A percentile compares a stretch with the other conserved stretches of the same genome.
Evolutionary conservation across 441 rosid genomes (phyloP).

Genomic region (Jatropha podagrica): DNA sequence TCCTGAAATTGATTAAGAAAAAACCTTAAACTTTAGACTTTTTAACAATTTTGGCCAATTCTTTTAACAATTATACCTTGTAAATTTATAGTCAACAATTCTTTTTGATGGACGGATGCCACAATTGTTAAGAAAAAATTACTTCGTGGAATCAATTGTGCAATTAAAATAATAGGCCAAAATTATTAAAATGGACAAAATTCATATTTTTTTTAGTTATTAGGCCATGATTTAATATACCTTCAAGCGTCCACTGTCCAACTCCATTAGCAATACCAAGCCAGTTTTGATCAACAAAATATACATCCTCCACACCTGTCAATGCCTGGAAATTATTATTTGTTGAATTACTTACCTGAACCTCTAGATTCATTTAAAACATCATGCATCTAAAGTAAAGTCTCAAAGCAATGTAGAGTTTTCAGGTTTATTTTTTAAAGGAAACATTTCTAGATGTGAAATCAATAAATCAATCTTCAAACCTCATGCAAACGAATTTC

Average conservation of each 20-base stretch:
- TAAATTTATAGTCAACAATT: too few relatives aligned
- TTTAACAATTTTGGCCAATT: too few relatives aligned
- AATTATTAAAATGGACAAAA: too few relatives aligned
- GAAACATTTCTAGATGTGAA: constrained; percentile 1
- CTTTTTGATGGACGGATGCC: too few relatives aligned
- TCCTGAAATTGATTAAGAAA: too few relatives aligned
- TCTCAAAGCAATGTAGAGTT: background rate
- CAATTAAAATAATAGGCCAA: too few relatives aligned
- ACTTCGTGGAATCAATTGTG: too few relatives aligned
- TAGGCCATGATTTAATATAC: constrained; percentile 29
- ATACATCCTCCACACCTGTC: constrained; percentile 85
- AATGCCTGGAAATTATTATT: constrained; percentile 84
- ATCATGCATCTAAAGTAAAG: constrained; percentile 2
- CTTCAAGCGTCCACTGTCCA: constrained; percentile 77
- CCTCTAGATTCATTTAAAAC: constrained; percentile 21
- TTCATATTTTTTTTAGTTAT: too few relatives aligned
- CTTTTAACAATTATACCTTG: too few relatives aligned
- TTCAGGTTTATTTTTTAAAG: constrained; percentile 4
- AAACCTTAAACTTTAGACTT: too few relatives aligned
- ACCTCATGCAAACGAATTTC: background rate
- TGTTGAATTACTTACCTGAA: constrained; percentile 45
- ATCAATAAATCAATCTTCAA: background rate
- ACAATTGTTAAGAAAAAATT: too few relatives aligned
- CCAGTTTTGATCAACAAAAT: constrained; percentile 67
- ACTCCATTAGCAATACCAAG: constrained; percentile 86